Base-by-base conservation (phyloP, 179 eudicot genomes). In the Spinacia oleracea region DNA sequence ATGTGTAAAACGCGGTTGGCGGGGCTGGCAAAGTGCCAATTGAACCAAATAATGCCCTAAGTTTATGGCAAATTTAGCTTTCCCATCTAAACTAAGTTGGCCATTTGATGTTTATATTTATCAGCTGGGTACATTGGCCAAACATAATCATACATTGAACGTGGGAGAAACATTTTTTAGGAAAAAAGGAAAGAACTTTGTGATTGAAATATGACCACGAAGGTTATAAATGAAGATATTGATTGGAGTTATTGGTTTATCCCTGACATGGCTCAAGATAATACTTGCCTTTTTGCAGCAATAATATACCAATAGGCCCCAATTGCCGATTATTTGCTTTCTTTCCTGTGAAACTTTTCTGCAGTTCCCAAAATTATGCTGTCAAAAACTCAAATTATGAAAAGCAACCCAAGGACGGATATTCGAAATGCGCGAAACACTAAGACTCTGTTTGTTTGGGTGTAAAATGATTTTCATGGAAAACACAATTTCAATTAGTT, bases 1-100 rank as follows among this genome's bases (percentile, higher is more conserved):
- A n/a, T n/a, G n/a, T n/a, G n/a, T n/a, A n/a, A n/a, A n/a, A n/a
- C n/a, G n/a, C n/a, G n/a, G n/a, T 68, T 23, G 72, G n/a, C 5
- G 31, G 73, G 73, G 7, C 48, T 40, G 40, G n/a, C 34, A 15
- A 11, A 40, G 3, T 68, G 68, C 21, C 18, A 63, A 12, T 31
- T 2, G 35, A 70, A 70, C 58, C 51, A 70, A 70, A 46, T 14
- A 70, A 70, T 70, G 58, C 56, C 56, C 56, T 1, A 45, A n/a
- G 55, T 12, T 70, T 25, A 14, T 70, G 70, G 70, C 70, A 66
- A n/a, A n/a, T n/a, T n/a, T n/a, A 25, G 55, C 10, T 43, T 38
- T 11, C 10, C 29, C 25, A 35, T 40, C 16, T 40, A 68, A 42
- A 58, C 1, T 58, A 11, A 58, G 9, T 27, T 64, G 12, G 25